Conservation (phyloP, 1,284 basidiomycete species). For the Sporisorium sorghi region DNA sequence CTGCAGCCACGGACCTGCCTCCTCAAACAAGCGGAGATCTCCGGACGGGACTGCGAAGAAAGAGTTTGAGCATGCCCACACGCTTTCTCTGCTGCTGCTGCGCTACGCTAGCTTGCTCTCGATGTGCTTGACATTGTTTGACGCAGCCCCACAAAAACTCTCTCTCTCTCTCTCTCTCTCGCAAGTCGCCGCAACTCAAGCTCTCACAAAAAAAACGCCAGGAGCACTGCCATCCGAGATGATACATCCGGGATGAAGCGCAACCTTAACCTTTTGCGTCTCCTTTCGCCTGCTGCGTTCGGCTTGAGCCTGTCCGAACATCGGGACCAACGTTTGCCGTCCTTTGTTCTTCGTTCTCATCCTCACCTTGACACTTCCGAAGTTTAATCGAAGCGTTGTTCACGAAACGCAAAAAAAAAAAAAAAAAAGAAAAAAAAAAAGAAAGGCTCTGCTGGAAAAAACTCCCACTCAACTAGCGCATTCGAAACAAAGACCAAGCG, state of each 20-base stretch:
- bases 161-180: neutral
- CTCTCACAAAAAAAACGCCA: neutral
- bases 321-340: constrained; percentile 17
- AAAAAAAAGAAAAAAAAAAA: no score
- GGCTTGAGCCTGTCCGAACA: constrained; percentile 18
- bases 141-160: constrained; percentile 12
- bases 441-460: neutral
- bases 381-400: neutral
- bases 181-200: constrained; percentile 13
- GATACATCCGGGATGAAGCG: constrained; percentile 31
- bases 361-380: constrained; percentile 6
- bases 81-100: no score
- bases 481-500: no score
- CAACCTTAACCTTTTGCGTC: neutral
- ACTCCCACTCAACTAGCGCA: neutral
- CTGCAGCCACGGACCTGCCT: no score
- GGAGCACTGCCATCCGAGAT: constrained; percentile 20
- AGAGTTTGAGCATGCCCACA: constrained; percentile 14
- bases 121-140: constrained; percentile 12
- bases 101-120: no score
- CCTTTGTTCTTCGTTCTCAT: neutral
- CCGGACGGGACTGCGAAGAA: constrained; percentile 5
- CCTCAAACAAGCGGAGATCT: neutral
- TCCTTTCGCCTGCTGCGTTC: neutral
- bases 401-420: no score